These are phyloP conservation scores for Arachnomyces sp. DNA, from an alignment of 2,329 filamentous ascomycete species.

Conservation along the genomic window DNA sequence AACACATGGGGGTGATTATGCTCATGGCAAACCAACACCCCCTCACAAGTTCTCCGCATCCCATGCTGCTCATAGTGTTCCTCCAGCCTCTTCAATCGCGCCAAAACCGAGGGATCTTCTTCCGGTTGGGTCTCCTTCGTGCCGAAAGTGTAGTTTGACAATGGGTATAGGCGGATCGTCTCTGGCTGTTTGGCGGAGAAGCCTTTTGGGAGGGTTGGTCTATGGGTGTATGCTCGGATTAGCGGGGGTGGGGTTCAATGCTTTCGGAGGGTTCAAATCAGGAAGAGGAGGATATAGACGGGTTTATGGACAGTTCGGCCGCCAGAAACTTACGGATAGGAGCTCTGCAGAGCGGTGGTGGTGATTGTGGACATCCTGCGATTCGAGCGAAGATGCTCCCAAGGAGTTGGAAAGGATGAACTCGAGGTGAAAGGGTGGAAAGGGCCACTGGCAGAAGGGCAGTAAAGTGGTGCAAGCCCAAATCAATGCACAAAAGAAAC, in stretches of 20 bases:
- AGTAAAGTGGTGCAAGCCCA: background rate
- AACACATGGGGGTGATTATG: slow-evolving; percentile 98
- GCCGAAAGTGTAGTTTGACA: slow-evolving; percentile 98
- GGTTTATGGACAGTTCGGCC: background rate
- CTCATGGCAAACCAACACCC: slow-evolving; percentile 94
- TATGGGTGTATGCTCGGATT: slow-evolving; percentile 19
- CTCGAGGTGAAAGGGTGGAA: background rate
- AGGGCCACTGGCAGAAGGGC: background rate
- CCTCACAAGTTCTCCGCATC: slow-evolving; percentile 96
- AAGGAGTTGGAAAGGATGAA: slow-evolving; percentile 2
- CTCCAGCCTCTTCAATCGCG: slow-evolving; percentile 85
- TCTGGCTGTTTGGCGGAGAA: slow-evolving; percentile 86
- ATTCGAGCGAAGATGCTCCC: slow-evolving; percentile 2
- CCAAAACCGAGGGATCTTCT: slow-evolving; percentile 91
- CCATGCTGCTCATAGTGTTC: slow-evolving; percentile 88
- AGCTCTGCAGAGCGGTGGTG: slow-evolving; percentile 65
- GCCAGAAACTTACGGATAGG: slow-evolving; percentile 48
- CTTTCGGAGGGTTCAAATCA: no score
- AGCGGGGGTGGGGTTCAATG: slow-evolving; percentile 1
- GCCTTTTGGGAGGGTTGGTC: slow-evolving; percentile 66
- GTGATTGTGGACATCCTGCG: slow-evolving; percentile 73
- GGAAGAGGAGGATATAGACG: background rate
- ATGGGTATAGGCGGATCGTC: slow-evolving; percentile 83
- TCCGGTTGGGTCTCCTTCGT: slow-evolving; percentile 98
- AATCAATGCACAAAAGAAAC: no score